These are phyloP conservation scores for Glutinoglossum americanum DNA, from an alignment of 495 filamentous ascomycete species.

Conservation along the genomic window DNA sequence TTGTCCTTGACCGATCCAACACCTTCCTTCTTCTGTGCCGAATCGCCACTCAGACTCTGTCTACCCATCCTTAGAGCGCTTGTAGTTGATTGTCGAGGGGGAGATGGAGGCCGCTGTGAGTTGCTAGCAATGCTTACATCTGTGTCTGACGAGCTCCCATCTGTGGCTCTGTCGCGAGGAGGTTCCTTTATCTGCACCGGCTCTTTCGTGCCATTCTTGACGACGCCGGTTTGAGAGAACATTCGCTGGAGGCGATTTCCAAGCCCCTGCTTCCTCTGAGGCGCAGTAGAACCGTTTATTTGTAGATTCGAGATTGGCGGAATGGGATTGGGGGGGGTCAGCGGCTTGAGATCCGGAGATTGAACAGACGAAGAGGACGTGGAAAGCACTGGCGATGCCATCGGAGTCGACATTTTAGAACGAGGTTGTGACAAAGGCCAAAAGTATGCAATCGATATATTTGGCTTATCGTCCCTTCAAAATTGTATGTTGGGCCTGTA, in stretches of 20 bases:
- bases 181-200: not conserved
- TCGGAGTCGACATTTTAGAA: not conserved
- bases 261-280: constrained; percentile 26
- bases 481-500: not conserved
- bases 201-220: not conserved
- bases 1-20: not conserved
- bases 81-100: not conserved
- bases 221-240: constrained; percentile 22
- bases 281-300: not conserved
- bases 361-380: not conserved
- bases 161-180: not conserved
- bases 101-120: not conserved
- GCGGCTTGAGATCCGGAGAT: not conserved
- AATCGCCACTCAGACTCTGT: not conserved
- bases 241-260: constrained; percentile 37
- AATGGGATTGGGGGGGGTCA: not conserved
- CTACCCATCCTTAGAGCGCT: not conserved
- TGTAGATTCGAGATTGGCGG: not conserved
- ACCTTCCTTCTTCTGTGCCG: constrained; percentile 10
- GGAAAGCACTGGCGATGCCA: not conserved
- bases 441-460: not conserved
- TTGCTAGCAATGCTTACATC: constrained; percentile 8
- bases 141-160: constrained; percentile 9
- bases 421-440: not conserved
- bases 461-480: not conserved